These are phyloP conservation scores for Lophiostoma macrostomum DNA, from an alignment of 495 filamentous ascomycete species.

Conservation along the genomic window DNA sequence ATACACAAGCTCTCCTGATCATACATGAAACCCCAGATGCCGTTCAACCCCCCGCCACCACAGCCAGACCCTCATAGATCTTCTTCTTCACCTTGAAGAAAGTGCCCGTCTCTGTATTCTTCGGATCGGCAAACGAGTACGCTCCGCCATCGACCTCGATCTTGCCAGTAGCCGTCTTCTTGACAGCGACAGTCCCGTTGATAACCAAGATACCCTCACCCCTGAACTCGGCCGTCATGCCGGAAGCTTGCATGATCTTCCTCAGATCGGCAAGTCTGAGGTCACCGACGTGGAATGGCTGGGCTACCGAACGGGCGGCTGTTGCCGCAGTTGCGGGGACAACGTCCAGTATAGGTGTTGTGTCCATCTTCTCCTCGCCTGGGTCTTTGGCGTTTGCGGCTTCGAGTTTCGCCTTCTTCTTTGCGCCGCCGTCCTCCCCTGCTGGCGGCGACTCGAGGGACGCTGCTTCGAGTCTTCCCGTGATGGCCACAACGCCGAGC, in stretches of 20 bases:
- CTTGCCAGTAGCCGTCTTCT: conserved; percentile 79
- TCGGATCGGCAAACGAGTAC: conserved; percentile 25
- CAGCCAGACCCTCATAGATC: conserved; percentile 78
- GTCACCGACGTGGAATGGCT: conserved; percentile 93
- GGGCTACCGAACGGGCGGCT: conserved; percentile 71
- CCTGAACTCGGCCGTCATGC: conserved; percentile 86
- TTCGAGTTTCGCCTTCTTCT: conserved; percentile 67
- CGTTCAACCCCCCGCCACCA: conserved; percentile 9
- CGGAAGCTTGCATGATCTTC: conserved; percentile 73
- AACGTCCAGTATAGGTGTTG: conserved; percentile 59
- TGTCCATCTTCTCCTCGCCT: conserved; percentile 15
- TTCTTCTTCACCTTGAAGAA: conserved; percentile 75
- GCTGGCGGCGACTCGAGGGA: conserved; percentile 34
- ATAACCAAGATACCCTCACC: conserved; percentile 91
- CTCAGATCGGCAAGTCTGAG: conserved; percentile 84
- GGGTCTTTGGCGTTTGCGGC: conserved; percentile 31
- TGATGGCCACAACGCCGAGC: conserved; percentile 83
- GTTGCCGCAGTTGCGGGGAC: conserved; percentile 73
- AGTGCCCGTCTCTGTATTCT: conserved; percentile 11
- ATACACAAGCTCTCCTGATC: too few relatives aligned
- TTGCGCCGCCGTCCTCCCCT: conserved; percentile 43
- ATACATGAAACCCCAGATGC: too few relatives aligned
- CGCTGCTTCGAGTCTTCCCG: conserved; percentile 54
- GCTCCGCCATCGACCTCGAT: conserved; percentile 81
- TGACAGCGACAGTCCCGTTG: conserved; percentile 80